Conservation (phyloP, 768 basidiomycete genomes). For the Hirschioporus abietinus region DNA sequence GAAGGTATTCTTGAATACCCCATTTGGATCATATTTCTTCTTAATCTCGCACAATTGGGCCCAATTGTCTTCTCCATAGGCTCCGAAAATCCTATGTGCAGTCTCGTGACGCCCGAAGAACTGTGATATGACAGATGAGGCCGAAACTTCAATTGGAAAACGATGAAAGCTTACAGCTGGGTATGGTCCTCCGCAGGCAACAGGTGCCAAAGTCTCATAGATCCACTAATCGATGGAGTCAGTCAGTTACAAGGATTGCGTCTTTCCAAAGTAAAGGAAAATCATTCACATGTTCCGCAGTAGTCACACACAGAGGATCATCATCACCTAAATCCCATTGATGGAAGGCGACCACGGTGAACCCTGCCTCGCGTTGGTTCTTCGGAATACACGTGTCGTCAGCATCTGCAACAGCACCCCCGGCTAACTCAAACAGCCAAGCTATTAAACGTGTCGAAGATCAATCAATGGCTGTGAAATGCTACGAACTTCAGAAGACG, state of each 20-base stretch:
- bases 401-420: conserved; percentile 70
- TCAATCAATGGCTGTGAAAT: conserved; percentile 3
- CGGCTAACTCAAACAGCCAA: conserved; percentile 90
- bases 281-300: conserved; percentile 69
- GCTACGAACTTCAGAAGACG: conserved; percentile 26
- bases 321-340: conserved; percentile 87
- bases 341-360: conserved; percentile 85
- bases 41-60: conserved; percentile 65
- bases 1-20: conserved; percentile 71
- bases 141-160: conserved; percentile 5
- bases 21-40: conserved; percentile 66
- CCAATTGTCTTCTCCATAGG: conserved; percentile 70
- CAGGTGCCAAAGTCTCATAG: conserved; percentile 59
- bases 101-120: conserved; percentile 72
- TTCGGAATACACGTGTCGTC: conserved; percentile 73
- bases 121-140: conserved; percentile 29
- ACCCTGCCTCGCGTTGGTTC: conserved; percentile 71
- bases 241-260: conserved; percentile 11
- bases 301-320: conserved; percentile 73
- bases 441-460: conserved; percentile 36
- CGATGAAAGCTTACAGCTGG: conserved; percentile 61
- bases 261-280: not conserved
- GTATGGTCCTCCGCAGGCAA: conserved; percentile 73
- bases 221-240: conserved; percentile 59
- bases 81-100: conserved; percentile 54